Conservation (phyloP, 495 filamentous ascomycete genomes). For the Aspergillus campestris region DNA sequence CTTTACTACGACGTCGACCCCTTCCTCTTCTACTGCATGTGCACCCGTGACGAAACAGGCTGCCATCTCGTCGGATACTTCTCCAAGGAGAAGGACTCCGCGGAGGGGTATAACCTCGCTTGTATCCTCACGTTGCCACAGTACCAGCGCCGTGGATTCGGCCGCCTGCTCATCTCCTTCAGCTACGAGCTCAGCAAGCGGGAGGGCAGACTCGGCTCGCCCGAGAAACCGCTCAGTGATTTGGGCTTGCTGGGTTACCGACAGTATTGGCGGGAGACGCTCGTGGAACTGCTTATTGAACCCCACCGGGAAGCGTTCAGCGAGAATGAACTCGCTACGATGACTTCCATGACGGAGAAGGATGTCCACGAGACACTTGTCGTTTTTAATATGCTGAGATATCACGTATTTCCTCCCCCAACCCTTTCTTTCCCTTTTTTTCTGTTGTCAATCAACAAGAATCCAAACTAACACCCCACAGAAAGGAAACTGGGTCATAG, state of each 20-base stretch:
- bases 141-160: constrained; percentile 90
- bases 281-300: constrained; percentile 73
- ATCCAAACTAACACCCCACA: constrained; percentile 23
- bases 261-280: constrained; percentile 93
- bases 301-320: constrained; percentile 53
- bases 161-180: constrained; percentile 89
- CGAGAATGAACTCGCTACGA: constrained; percentile 67
- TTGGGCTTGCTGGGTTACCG: constrained; percentile 85
- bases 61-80: constrained; percentile 95
- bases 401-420: constrained; percentile 45
- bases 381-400: constrained; percentile 87
- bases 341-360: constrained; percentile 88
- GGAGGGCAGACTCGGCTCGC: constrained; percentile 87
- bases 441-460: not conserved
- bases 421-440: not conserved
- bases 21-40: constrained; percentile 99
- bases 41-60: constrained; percentile 71
- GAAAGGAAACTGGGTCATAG: constrained; percentile 90
- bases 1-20: constrained; percentile 99
- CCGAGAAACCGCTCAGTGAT: constrained; percentile 94
- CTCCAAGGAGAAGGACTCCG: constrained; percentile 94
- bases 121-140: constrained; percentile 96
- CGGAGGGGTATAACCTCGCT: constrained; percentile 93
- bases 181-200: constrained; percentile 95
- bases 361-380: constrained; percentile 92